phyloP scores from a whole-genome alignment of 225 moss, liverwort and hornwort species.

The Rhytidiadelphus loreus region DNA sequence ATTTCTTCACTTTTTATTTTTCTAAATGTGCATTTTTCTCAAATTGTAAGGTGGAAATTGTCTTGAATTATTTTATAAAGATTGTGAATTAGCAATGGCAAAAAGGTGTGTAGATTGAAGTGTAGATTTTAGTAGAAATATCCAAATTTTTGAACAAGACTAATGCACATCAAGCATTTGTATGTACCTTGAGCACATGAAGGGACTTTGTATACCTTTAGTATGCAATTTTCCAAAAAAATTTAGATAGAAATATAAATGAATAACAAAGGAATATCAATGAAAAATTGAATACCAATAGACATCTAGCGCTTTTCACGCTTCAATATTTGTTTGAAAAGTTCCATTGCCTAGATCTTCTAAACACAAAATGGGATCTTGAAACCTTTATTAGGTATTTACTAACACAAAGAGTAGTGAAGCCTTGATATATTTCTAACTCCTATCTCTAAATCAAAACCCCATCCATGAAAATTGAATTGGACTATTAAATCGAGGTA shows the following conservation, averaged over 20 bases:
- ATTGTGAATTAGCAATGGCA: too few relatives aligned
- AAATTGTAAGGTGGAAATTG: too few relatives aligned
- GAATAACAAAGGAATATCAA: accelerated
- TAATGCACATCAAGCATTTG: background rate
- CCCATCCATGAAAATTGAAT: background rate
- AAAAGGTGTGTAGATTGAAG: too few relatives aligned
- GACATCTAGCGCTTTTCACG: accelerated
- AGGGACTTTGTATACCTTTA: background rate
- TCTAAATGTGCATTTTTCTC: too few relatives aligned
- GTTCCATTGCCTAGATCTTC: accelerated
- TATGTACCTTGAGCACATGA: accelerated
- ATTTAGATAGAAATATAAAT: background rate
- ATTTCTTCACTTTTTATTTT: too few relatives aligned
- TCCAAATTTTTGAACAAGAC: accelerated
- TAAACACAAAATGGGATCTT: background rate
- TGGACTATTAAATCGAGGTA: background rate
- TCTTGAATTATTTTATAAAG: too few relatives aligned
- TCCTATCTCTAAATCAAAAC: background rate
- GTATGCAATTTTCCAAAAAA: background rate
- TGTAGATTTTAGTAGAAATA: too few relatives aligned
- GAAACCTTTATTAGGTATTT: accelerated
- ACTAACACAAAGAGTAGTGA: accelerated
- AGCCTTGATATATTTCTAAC: background rate
- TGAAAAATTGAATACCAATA: background rate
- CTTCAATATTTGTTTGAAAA: background rate